phyloP scores from a whole-genome alignment of 2,329 filamentous ascomycete genomes.

The Alternaria arbusti region DNA sequence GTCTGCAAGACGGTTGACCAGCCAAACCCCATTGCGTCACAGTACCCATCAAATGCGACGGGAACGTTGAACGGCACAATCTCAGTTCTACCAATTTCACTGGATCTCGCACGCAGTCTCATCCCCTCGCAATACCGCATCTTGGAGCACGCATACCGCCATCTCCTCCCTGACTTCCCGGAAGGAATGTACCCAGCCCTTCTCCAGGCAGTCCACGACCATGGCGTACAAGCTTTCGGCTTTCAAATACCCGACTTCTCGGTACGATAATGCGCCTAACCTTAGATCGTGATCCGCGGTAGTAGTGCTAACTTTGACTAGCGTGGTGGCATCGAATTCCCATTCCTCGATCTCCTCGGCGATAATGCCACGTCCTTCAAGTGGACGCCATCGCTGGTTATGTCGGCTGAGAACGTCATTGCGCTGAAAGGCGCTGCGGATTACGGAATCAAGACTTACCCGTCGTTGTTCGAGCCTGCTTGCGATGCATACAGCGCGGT shows the following conservation, averaged over 20 bases:
- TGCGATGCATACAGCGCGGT: slow-evolving; percentile 57
- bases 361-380: slow-evolving; percentile 61
- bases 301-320: slow-evolving; percentile 27
- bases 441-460: slow-evolving; percentile 56
- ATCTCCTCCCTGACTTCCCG: slow-evolving; percentile 58
- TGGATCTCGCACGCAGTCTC: slow-evolving; percentile 54
- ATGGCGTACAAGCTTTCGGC: slow-evolving; percentile 57
- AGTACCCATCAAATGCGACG: slow-evolving; percentile 57
- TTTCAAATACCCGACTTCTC: slow-evolving; percentile 57
- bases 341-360: slow-evolving; percentile 61
- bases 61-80: slow-evolving; percentile 63
- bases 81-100: slow-evolving; percentile 59
- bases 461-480: slow-evolving; percentile 54
- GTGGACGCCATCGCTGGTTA: slow-evolving; percentile 57
- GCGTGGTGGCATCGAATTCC: slow-evolving; percentile 61
- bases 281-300: neutral
- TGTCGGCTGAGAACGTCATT: slow-evolving; percentile 52
- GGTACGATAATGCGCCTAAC: slow-evolving; percentile 41
- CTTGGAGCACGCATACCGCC: slow-evolving; percentile 57
- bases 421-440: slow-evolving; percentile 55
- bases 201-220: slow-evolving; percentile 58
- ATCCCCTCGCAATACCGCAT: slow-evolving; percentile 60
- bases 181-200: slow-evolving; percentile 61
- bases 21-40: slow-evolving; percentile 58
- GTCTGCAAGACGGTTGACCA: slow-evolving; percentile 37